A percentile compares a stretch with the other conserved stretches of the same genome.
Conservation (phyloP, 2,329 filamentous ascomycete species). For the Trichoderma endophyticum region DNA sequence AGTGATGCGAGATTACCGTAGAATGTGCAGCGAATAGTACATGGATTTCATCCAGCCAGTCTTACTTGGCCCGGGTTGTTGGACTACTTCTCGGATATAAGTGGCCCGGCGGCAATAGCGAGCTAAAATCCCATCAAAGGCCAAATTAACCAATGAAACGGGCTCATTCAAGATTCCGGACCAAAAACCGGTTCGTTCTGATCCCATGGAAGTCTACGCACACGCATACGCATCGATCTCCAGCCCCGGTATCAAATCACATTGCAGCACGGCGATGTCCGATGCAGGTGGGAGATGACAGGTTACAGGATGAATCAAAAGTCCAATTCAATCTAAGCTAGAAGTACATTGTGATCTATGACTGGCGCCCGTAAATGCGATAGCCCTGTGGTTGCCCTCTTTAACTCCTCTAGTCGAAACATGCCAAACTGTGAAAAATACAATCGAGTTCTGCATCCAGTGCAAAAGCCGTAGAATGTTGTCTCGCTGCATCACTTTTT, state of each 20-base stretch:
- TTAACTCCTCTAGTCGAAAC: not conserved
- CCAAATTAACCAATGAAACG: not conserved
- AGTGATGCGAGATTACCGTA: not conserved
- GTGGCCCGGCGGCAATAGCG: slow-evolving; percentile 3
- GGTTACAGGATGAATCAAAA: not conserved
- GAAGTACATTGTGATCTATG: slow-evolving; percentile 7
- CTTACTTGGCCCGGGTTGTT: not conserved
- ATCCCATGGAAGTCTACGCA: not conserved
- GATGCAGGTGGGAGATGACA: not conserved
- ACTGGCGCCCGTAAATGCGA: not conserved
- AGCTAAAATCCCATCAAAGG: not conserved
- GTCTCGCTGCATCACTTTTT: not conserved
- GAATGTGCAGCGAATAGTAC: not conserved
- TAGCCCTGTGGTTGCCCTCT: not conserved
- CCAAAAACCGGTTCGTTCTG: not conserved
- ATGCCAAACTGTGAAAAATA: not conserved
- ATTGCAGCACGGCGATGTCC: not conserved
- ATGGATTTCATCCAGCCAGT: not conserved
- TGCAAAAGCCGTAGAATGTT: not conserved
- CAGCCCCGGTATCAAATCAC: not conserved
- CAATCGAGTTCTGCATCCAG: not conserved
- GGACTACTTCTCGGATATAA: slow-evolving; percentile 9
- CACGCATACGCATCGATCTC: not conserved
- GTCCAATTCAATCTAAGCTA: not conserved
- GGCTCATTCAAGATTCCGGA: not conserved